Percentiles rank a stretch among this genome's conserved stretches.
Evolutionary conservation across 2,329 filamentous ascomycete species (phyloP).

Genomic region (Paecilomyces fulvus): DNA sequence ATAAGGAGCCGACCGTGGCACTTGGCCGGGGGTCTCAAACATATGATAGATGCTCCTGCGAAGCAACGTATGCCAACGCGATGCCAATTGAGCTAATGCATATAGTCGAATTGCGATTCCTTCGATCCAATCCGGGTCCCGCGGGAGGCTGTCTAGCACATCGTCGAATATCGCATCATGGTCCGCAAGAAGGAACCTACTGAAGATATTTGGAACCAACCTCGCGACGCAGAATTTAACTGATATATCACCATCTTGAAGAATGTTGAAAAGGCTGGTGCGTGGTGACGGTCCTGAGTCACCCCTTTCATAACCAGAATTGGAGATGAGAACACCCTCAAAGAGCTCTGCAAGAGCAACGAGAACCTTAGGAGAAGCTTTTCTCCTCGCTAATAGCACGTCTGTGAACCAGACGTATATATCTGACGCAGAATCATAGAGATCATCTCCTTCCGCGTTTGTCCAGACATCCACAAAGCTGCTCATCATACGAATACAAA

Average conservation of each 20-base stretch:
- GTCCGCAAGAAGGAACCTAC: slow-evolving; percentile 68
- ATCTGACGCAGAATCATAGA: slow-evolving; percentile 61
- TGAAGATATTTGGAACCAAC: slow-evolving; percentile 65
- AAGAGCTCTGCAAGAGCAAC: slow-evolving; percentile 61
- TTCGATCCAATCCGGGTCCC: slow-evolving; percentile 61
- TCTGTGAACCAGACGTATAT: slow-evolving; percentile 72
- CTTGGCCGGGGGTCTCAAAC: slow-evolving; percentile 76
- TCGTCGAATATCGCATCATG: slow-evolving; percentile 83
- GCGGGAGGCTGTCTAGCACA: slow-evolving; percentile 69
- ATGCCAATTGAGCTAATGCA: slow-evolving; percentile 67
- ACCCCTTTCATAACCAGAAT: slow-evolving; percentile 58
- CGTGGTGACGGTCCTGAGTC: slow-evolving; percentile 54
- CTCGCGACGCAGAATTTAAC: slow-evolving; percentile 70
- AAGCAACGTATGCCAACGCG: slow-evolving; percentile 75
- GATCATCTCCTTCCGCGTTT: slow-evolving; percentile 44
- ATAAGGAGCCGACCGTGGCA: slow-evolving; percentile 57
- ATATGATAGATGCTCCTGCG: slow-evolving; percentile 86
- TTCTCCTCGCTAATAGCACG: slow-evolving; percentile 55
- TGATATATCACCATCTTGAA: slow-evolving; percentile 56
- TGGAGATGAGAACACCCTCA: slow-evolving; percentile 57
- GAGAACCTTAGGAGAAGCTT: slow-evolving; percentile 62
- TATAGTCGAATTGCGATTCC: slow-evolving; percentile 79
- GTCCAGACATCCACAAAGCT: slow-evolving; percentile 58
- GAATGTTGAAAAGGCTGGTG: slow-evolving; percentile 65
- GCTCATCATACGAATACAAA: slow-evolving; percentile 60